Percentiles rank a stretch among this genome's conserved stretches.
Conservation (phyloP, 2,329 filamentous ascomycete genomes). For the Tolypocladium sp. region DNA sequence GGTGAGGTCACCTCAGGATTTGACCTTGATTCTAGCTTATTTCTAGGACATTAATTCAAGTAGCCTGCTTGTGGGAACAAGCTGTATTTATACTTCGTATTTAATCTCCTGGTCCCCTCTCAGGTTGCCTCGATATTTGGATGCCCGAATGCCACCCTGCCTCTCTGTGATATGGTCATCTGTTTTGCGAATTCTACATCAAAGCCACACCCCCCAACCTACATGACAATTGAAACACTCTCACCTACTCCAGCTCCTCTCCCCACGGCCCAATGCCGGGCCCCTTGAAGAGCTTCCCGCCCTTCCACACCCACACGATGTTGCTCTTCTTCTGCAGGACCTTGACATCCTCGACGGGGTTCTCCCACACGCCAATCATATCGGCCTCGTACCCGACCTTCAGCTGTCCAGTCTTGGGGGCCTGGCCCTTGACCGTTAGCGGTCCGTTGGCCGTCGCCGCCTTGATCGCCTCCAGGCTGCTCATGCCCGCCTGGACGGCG, state of each 20-base stretch:
- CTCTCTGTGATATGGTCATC: background rate
- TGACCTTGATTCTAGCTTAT: background rate
- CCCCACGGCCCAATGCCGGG: constrained; percentile 13
- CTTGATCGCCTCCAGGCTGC: constrained; percentile 38
- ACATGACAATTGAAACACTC: too few species aligned
- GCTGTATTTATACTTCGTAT: background rate
- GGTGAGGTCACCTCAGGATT: background rate
- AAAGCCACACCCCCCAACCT: too few species aligned
- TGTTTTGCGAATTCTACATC: background rate
- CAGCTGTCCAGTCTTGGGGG: constrained; percentile 33
- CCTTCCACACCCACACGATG: constrained; percentile 31
- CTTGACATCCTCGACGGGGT: constrained; percentile 31
- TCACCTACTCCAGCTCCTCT: background rate
- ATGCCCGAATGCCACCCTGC: background rate
- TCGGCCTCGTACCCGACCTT: constrained; percentile 39
- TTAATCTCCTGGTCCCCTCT: background rate
- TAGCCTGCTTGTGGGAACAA: background rate
- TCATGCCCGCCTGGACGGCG: constrained; percentile 38
- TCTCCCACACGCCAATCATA: constrained; percentile 30
- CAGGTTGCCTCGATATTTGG: background rate
- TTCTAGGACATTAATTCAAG: background rate
- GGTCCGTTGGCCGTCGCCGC: constrained; percentile 34
- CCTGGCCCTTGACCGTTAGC: constrained; percentile 30
- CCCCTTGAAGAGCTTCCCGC: constrained; percentile 28
- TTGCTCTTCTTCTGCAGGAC: constrained; percentile 25